A percentile compares a stretch with the other conserved stretches of the same genome.
Conservation (phyloP, 1,284 basidiomycete species). For the Termitomyces sp. region DNA sequence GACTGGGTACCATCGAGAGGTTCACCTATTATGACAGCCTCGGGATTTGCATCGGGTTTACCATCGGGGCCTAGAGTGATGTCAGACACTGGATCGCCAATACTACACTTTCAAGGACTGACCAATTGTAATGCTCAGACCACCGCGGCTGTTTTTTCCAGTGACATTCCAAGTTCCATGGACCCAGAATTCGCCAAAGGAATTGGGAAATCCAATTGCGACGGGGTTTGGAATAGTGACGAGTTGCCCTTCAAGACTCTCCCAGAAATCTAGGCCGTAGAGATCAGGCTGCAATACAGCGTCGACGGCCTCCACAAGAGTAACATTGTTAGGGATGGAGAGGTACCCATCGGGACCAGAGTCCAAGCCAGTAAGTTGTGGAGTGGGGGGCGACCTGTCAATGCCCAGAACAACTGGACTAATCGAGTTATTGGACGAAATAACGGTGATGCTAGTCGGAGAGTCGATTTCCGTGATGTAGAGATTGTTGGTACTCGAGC, state of each 20-base stretch:
- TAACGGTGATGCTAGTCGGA: constrained; percentile 38
- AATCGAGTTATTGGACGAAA: constrained; percentile 44
- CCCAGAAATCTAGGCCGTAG: constrained; percentile 63
- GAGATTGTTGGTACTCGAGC: constrained; percentile 39
- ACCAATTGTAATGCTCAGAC: constrained; percentile 50
- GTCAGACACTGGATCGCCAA: not conserved
- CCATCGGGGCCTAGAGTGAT: constrained; percentile 35
- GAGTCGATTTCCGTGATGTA: constrained; percentile 46
- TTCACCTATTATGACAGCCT: constrained; percentile 46
- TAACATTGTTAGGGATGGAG: constrained; percentile 51
- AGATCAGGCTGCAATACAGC: constrained; percentile 42
- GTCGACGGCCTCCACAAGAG: constrained; percentile 40
- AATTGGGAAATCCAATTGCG: constrained; percentile 46
- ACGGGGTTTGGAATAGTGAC: constrained; percentile 50
- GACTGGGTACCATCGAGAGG: constrained; percentile 54
- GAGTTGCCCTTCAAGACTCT: constrained; percentile 55
- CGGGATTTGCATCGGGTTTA: constrained; percentile 53
- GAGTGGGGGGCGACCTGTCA: constrained; percentile 51
- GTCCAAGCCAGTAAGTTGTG: constrained; percentile 45
- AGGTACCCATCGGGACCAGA: constrained; percentile 49
- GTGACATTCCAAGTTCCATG: constrained; percentile 54
- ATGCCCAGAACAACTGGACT: constrained; percentile 47
- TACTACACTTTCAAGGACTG: not conserved
- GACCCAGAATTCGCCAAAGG: constrained; percentile 56
- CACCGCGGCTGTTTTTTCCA: constrained; percentile 54